These are phyloP conservation scores for Trypanosoma brucei DNA, from an alignment of 208 protist genomes.

Conservation along the genomic window DNA sequence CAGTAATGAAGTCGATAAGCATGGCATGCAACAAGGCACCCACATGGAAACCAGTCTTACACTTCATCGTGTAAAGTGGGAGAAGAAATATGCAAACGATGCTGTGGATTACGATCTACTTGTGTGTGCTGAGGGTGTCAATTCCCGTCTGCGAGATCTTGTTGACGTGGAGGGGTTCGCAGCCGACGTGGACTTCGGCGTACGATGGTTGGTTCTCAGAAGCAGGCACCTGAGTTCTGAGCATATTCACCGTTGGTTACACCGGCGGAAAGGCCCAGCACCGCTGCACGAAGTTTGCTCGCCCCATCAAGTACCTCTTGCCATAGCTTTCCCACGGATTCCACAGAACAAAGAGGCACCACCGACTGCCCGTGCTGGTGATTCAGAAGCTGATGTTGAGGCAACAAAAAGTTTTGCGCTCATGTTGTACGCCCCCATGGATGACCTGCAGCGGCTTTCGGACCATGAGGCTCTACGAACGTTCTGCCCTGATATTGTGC, in stretches of 20 bases:
- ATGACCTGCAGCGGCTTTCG: constrained; percentile 41
- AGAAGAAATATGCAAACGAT: constrained; percentile 53
- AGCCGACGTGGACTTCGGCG: constrained; percentile 64
- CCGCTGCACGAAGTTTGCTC: constrained; percentile 49
- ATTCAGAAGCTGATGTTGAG: neutral
- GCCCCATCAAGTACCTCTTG: constrained; percentile 50
- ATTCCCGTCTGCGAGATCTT: constrained; percentile 73
- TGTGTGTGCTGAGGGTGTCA: constrained; percentile 73
- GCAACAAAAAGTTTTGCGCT: constrained; percentile 56
- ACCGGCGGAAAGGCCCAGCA: constrained; percentile 35
- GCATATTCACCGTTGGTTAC: constrained; percentile 86
- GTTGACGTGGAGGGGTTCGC: constrained; percentile 83
- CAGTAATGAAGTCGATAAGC: constrained; percentile 1
- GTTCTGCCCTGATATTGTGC: constrained; percentile 23
- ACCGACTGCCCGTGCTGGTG: too few relatives aligned
- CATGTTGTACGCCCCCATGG: constrained; percentile 72
- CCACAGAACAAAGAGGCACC: constrained; percentile 20
- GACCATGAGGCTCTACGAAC: constrained; percentile 39
- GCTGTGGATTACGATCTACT: constrained; percentile 84
- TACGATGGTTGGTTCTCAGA: constrained; percentile 69
- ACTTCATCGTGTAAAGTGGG: constrained; percentile 68
- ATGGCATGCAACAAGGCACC: neutral
- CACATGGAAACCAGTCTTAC: constrained; percentile 62
- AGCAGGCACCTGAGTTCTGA: constrained; percentile 31
- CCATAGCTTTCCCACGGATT: constrained; percentile 68